Conservation (phyloP, 306 rosid genomes). For the Gleditsia sinensis region DNA sequence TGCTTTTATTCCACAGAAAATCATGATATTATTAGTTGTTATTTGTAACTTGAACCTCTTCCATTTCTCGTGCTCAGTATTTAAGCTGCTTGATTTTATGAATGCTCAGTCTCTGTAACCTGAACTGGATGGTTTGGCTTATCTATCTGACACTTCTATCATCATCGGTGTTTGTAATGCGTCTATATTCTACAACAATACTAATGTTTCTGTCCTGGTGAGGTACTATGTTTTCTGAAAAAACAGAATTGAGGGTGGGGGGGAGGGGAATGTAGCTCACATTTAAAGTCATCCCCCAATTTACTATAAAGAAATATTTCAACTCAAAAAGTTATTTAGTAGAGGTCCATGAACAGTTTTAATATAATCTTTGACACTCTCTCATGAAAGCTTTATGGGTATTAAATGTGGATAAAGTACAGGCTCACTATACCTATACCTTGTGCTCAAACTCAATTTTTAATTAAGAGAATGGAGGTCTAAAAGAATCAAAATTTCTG, state of each 20-base stretch:
- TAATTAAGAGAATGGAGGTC: too few species aligned
- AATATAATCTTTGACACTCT: too few species aligned
- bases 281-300: not conserved
- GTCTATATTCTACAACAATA: slow-evolving; percentile 8
- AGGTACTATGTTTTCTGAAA: not conserved
- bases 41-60: slow-evolving; percentile 23
- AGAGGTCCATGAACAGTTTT: too few species aligned
- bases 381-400: too few species aligned
- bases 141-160: not conserved
- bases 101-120: not conserved
- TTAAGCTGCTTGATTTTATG: not conserved
- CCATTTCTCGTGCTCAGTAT: slow-evolving; percentile 17
- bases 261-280: not conserved
- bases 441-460: too few species aligned
- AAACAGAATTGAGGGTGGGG: too few species aligned
- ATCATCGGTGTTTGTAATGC: not conserved
- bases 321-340: too few species aligned
- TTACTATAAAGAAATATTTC: too few species aligned
- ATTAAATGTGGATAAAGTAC: too few species aligned
- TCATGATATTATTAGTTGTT: slow-evolving; percentile 13
- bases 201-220: not conserved
- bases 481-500: too few species aligned
- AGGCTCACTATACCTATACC: too few species aligned
- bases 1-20: slow-evolving; percentile 22
- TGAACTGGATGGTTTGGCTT: slow-evolving; percentile 21